Evolutionary conservation across 2,329 filamentous ascomycete species (phyloP).

Genomic region (Venturia asperata): DNA sequence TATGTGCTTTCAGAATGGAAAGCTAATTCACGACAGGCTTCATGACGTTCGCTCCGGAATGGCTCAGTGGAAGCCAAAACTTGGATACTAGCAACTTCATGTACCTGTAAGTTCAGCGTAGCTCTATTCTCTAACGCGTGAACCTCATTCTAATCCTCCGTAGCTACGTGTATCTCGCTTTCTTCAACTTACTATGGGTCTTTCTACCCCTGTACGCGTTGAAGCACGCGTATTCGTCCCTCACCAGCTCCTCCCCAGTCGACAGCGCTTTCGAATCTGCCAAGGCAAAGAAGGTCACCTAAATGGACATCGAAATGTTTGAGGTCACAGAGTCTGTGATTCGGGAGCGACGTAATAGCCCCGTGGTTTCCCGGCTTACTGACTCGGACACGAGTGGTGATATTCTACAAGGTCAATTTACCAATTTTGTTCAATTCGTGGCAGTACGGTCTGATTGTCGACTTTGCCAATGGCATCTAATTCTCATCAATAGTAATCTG

Average conservation of each 20-base stretch:
- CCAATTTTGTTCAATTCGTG: no score
- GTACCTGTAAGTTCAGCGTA: constrained; percentile 41
- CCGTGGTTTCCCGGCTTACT: neutral
- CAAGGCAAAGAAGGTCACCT: constrained; percentile 7
- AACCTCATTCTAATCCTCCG: constrained; percentile 4
- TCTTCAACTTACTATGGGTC: constrained; percentile 55
- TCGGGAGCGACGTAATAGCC: neutral
- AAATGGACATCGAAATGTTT: neutral
- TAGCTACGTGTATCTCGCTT: constrained; percentile 54
- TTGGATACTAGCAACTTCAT: constrained; percentile 54
- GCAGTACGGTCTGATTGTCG: no score
- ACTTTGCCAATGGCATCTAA: neutral
- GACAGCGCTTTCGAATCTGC: neutral
- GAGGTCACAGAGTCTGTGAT: neutral
- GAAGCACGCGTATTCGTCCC: constrained; percentile 9
- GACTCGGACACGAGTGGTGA: neutral
- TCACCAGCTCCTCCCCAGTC: constrained; percentile 16
- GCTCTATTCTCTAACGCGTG: neutral
- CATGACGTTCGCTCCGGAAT: constrained; percentile 61
- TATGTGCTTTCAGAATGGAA: neutral
- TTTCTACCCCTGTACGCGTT: constrained; percentile 14
- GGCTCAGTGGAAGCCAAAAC: constrained; percentile 52
- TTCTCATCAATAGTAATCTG: neutral
- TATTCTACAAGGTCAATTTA: no score
- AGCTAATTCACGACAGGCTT: constrained; percentile 35